Evolutionary conservation across 768 basidiomycete species (phyloP).

Genomic region (Scleroderma bovista): DNA sequence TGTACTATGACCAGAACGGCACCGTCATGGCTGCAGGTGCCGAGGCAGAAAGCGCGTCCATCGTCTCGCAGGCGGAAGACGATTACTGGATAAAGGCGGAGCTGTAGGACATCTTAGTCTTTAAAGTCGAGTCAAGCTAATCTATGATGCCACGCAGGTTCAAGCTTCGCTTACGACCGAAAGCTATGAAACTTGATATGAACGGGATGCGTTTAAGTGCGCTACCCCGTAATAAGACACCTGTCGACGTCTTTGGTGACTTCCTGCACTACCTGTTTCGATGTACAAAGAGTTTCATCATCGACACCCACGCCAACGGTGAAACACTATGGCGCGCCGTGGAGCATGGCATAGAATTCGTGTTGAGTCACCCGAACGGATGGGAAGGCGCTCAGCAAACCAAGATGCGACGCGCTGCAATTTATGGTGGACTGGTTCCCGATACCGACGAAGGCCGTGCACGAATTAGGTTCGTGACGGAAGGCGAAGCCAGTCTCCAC

Average conservation of each 20-base stretch:
- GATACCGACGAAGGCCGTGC: conserved; percentile 70
- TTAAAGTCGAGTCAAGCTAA: not conserved
- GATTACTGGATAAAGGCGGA: conserved; percentile 74
- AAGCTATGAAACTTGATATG: conserved; percentile 76
- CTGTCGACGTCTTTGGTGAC: conserved; percentile 76
- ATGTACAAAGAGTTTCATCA: conserved; percentile 72
- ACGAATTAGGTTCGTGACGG: conserved; percentile 74
- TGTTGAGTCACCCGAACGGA: conserved; percentile 76
- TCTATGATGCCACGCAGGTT: conserved; percentile 40
- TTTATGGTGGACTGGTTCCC: conserved; percentile 66
- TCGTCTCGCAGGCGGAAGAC: conserved; percentile 65
- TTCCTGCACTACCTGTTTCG: conserved; percentile 69
- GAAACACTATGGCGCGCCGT: conserved; percentile 62
- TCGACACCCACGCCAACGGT: conserved; percentile 80
- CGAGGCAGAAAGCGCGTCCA: conserved; percentile 60
- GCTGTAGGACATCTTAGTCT: conserved; percentile 45
- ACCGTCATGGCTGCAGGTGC: conserved; percentile 69
- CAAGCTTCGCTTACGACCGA: conserved; percentile 74
- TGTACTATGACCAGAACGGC: conserved; percentile 68
- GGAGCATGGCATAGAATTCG: conserved; percentile 65
- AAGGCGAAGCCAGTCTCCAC: conserved; percentile 80
- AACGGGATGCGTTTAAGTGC: conserved; percentile 75
- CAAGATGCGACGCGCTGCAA: conserved; percentile 70
- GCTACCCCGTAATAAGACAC: conserved; percentile 59
- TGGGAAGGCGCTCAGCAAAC: conserved; percentile 77